These are phyloP conservation scores for Rhizophora apiculata DNA, from an alignment of 345 rosid species.

Conservation along the genomic window DNA sequence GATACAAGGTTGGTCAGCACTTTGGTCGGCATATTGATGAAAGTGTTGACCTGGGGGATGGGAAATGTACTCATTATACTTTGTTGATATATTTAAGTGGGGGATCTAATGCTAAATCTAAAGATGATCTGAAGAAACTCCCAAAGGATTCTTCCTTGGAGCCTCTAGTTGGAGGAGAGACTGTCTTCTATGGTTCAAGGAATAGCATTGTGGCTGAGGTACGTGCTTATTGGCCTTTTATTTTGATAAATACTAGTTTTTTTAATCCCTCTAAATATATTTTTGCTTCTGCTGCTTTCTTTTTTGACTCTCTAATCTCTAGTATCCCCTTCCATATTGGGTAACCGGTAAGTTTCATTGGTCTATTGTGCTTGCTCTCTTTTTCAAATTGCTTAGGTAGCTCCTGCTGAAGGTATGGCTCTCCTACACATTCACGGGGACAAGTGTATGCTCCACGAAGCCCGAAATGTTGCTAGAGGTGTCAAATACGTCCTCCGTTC, in stretches of 20 bases:
- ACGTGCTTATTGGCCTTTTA: neutral
- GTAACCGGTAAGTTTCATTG: neutral
- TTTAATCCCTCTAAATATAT: neutral
- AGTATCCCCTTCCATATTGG: constrained; percentile 1
- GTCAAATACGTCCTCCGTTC: constrained; percentile 86
- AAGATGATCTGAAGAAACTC: constrained; percentile 28
- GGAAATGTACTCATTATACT: constrained; percentile 73
- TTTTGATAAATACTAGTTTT: neutral
- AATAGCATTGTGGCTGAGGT: constrained; percentile 81
- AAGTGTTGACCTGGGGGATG: constrained; percentile 68
- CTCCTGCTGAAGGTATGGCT: constrained; percentile 91
- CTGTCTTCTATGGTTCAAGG: constrained; percentile 81
- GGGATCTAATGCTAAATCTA: constrained; percentile 41
- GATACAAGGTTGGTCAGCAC: constrained; percentile 82
- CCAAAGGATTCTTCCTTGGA: constrained; percentile 42
- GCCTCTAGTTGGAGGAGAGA: constrained; percentile 82
- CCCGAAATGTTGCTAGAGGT: constrained; percentile 66
- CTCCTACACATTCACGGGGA: constrained; percentile 89
- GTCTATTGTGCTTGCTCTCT: neutral
- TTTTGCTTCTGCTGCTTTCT: neutral
- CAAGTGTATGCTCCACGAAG: constrained; percentile 93
- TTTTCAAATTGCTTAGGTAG: constrained; percentile 47
- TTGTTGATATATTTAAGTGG: constrained; percentile 85
- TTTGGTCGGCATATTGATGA: constrained; percentile 89
- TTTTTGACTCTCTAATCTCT: neutral